Conservation (phyloP, 495 filamentous ascomycete genomes). For the Podospora pseudopauciseta region DNA sequence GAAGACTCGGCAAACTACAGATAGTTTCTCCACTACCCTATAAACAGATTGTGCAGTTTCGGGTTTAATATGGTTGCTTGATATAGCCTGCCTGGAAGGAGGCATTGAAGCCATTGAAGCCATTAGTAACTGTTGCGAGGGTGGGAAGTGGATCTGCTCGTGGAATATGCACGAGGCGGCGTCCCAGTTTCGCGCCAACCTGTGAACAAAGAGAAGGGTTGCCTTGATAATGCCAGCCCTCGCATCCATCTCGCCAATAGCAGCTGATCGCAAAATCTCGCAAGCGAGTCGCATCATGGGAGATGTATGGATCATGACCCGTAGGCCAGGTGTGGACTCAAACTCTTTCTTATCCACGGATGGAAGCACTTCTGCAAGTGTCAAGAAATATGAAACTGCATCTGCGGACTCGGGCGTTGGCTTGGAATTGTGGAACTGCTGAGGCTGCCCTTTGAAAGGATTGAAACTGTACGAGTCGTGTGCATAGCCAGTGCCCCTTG, state of each 20-base stretch:
- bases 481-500: slow-evolving; percentile 29
- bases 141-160: not conserved
- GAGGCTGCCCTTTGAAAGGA: too few relatives aligned
- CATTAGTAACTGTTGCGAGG: not conserved
- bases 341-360: not conserved
- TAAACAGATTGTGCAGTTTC: slow-evolving; percentile 15
- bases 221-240: not conserved
- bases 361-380: not conserved
- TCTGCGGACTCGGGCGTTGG: not conserved
- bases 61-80: not conserved
- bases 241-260: not conserved
- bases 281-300: not conserved
- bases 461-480: not conserved
- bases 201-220: not conserved
- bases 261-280: not conserved
- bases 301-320: not conserved
- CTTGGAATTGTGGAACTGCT: not conserved
- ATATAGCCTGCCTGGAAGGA: not conserved
- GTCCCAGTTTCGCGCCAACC: not conserved
- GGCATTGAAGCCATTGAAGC: not conserved
- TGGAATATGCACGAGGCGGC: not conserved
- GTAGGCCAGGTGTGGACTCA: not conserved
- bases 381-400: not conserved
- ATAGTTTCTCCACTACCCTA: slow-evolving; percentile 8
- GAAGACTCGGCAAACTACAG: slow-evolving; percentile 16